Evolutionary conservation across 2,329 filamentous ascomycete species (phyloP), one percentile per base, ranked within the genome.

Genomic region (Apiospora marii): DNA sequence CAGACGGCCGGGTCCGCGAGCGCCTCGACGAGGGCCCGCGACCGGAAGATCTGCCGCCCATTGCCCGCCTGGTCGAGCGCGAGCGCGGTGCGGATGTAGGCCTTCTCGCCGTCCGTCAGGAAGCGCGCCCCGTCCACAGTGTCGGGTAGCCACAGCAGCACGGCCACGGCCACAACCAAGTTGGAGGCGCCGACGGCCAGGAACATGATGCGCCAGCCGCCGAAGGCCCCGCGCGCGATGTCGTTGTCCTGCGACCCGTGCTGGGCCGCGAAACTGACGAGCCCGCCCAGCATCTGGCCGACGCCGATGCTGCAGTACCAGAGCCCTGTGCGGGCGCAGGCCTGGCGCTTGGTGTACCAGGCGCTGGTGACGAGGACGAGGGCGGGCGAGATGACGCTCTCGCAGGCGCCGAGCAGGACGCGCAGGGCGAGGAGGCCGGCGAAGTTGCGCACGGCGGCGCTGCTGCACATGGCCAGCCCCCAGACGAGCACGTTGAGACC

Each of bases 301-400:
- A 89, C 80, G 1, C 90, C 90, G 16, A 91, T 82, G 12, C 89
- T 89, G 46, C 86, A 84, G 77, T 90, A 91, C 92, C 92, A 94
- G 71, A 93, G 88, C 4, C 87, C 88, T 0, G 88, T 89, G 12
- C 92, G 84, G 0, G 85, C 83, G 1, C 89, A 90, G 82, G 93
- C 92, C 79, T 94, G 92, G 71, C 85, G 85, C 79, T 91, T 91
- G 0, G 92, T 93, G 76, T 93, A 94, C 92, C 92, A 94, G 81
- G 93, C 90, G 4, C 85, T 89, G 1, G 91, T 93, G 75, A 94
- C 86, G 1, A 94, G 84, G 0, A 90, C 88, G 76, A 93, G 93
- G 0, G 91, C 91, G 0, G 92, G 92, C 0, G 90, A 92, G 1
- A 93, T 90, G 0, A 91, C 90, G 0, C 90, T 85, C 79, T 94